Conservation (phyloP, 2,329 filamentous ascomycete genomes). For the Setomelanomma holmii region DNA sequence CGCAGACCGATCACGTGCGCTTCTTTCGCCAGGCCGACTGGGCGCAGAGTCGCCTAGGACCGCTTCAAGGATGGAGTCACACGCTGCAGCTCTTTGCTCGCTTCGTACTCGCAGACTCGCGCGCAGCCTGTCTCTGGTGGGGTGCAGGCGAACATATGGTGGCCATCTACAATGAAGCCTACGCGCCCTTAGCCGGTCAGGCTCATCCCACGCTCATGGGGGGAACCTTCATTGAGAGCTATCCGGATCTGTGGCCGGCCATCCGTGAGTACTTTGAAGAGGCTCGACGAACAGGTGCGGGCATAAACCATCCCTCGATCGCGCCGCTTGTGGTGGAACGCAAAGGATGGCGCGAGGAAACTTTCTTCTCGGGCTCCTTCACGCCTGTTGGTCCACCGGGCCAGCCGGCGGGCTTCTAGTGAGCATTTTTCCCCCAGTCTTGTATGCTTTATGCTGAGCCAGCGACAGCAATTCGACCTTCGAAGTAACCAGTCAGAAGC, state of each 20-base stretch:
- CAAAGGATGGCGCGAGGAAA: conserved; percentile 38
- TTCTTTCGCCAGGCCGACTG: conserved; percentile 42
- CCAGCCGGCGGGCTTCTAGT: conserved; percentile 39
- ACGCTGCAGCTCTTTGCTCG: conserved; percentile 39
- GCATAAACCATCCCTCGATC: conserved; percentile 32
- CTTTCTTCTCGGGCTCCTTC: conserved; percentile 43
- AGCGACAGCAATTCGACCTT: conserved; percentile 30
- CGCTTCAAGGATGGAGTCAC: conserved; percentile 30
- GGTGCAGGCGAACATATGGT: conserved; percentile 26
- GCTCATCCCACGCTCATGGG: conserved; percentile 44
- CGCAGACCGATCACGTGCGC: conserved; percentile 39
- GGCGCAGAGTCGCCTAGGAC: conserved; percentile 34
- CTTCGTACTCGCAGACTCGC: conserved; percentile 42
- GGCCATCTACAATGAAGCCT: conserved; percentile 45
- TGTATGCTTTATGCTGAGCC: conserved; percentile 3
- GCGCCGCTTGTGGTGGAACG: conserved; percentile 35
- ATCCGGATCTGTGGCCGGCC: conserved; percentile 36
- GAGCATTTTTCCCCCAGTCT: no score
- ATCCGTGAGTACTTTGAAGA: conserved; percentile 35
- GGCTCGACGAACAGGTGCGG: conserved; percentile 28
- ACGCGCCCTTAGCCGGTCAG: conserved; percentile 33
- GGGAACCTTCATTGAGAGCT: conserved; percentile 33
- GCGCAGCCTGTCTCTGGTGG: conserved; percentile 45
- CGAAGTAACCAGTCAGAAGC: conserved; percentile 41
- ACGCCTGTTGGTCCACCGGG: conserved; percentile 37